phyloP scores from a whole-genome alignment of 75 land plant genomes.

The Cryptomeria japonica region DNA sequence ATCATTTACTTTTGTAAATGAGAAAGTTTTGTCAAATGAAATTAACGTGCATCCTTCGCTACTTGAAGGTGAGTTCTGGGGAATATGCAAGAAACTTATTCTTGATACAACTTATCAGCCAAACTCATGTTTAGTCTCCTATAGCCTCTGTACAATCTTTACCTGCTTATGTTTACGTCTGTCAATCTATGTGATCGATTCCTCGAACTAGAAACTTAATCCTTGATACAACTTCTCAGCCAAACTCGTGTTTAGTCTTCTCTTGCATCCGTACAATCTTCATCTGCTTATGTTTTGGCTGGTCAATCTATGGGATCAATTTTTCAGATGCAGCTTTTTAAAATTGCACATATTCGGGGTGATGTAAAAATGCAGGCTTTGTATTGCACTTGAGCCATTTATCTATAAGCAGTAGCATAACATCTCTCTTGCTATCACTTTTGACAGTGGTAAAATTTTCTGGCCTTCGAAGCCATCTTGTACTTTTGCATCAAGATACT shows the following conservation, averaged over 20 bases:
- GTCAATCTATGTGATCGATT: background rate
- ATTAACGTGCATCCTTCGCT: constrained; percentile 15
- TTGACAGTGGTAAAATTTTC: background rate
- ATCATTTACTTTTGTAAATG: constrained; percentile 9
- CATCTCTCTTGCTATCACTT: background rate
- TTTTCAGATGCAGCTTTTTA: background rate
- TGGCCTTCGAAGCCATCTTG: background rate
- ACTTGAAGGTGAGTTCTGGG: constrained; percentile 1
- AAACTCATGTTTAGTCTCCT: background rate
- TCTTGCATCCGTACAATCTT: background rate
- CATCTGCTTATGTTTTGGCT: background rate
- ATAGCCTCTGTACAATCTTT: background rate
- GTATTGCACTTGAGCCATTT: background rate
- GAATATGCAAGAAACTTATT: background rate
- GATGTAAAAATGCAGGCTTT: constrained; percentile 5
- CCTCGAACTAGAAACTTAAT: background rate
- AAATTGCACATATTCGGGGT: background rate
- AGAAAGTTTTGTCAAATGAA: constrained; percentile 4
- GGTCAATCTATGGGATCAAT: background rate
- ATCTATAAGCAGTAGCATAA: background rate
- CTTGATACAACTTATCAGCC: background rate
- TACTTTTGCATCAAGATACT: background rate
- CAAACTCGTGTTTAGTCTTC: background rate
- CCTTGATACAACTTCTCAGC: background rate
- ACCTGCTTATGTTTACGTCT: background rate